Evolutionary conservation across 2,329 filamentous ascomycete species (phyloP).

Genomic region (Lecanicillium sp.): DNA sequence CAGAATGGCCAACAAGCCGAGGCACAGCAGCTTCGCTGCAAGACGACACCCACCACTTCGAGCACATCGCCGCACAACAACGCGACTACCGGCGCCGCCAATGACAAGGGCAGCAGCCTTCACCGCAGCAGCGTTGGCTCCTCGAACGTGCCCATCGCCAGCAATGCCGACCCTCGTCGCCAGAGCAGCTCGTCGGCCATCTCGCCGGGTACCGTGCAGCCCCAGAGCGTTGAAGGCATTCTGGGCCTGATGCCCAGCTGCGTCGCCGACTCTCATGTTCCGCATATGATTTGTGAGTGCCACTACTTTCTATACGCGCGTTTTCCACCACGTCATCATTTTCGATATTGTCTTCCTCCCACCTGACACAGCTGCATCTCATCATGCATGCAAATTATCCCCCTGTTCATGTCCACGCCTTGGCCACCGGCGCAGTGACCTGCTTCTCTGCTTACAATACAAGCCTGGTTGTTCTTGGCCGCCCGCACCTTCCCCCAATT

Average conservation of each 20-base stretch:
- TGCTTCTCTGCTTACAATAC: no score
- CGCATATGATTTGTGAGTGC: slow-evolving; percentile 44
- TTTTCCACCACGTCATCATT: slow-evolving; percentile 7
- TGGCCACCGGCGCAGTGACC: no score
- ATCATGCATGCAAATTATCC: no score
- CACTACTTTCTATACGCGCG: background rate
- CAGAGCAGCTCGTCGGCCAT: slow-evolving; percentile 23
- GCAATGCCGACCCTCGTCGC: slow-evolving; percentile 28
- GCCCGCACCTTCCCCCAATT: slow-evolving; percentile 1
- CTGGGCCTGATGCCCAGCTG: slow-evolving; percentile 18
- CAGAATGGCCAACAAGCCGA: slow-evolving; percentile 31
- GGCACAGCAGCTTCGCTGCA: slow-evolving; percentile 32
- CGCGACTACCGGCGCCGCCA: background rate
- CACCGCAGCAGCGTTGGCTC: slow-evolving; percentile 9
- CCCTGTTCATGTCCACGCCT: no score
- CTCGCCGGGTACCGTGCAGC: slow-evolving; percentile 1
- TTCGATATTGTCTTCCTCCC: background rate
- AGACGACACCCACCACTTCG: slow-evolving; percentile 23
- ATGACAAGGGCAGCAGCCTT: slow-evolving; percentile 1
- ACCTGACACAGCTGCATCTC: no score
- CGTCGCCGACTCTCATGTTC: slow-evolving; percentile 33
- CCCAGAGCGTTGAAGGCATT: slow-evolving; percentile 20
- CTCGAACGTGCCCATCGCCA: slow-evolving; percentile 26
- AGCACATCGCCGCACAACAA: slow-evolving; percentile 21
- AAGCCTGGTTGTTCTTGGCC: no score